Base-by-base conservation (phyloP, 2,329 filamentous ascomycete species). In the Ceratocystis albifundus region DNA sequence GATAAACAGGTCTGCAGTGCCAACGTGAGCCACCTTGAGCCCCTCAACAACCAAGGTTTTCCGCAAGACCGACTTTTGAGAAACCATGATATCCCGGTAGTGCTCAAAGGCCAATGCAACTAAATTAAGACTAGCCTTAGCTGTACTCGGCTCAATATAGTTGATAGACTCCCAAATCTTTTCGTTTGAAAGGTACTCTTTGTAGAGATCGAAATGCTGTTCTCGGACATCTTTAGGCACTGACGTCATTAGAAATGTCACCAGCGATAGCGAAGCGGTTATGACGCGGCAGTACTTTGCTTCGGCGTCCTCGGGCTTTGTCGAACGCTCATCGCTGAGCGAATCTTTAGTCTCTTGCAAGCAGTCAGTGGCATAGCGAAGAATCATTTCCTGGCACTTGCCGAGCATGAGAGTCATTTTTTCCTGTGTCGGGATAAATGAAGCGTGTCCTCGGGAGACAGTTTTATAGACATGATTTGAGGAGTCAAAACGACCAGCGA, bases 261-360 rank as follows among this genome's bases (percentile, higher is more conserved):
- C 79, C 4, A 87, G 75, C 0, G 80, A 82, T 25, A 87, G 72
- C 65, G 81, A 81, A 6, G 78, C 79, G 8, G 78, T 79, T 2
- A 85, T 72, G 3, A 96, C 91, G 61, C 94, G 83, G 68, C 86
- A 84, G 76, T 95, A 94, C 71, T 96, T 96, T 20, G 88, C 84
- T 70, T 91, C 84, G 3, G 90, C 86, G 73, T 99, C 94, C 70
- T 97, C 93, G 7, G 83, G 77, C 68, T 85, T 94, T 2, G 91
- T 89, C 0, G 86, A 90, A 28, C 93, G 83, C 75, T 95, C 89
- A 73, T 99, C 94, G 73, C 92, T 97, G 45, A 99, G 78, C 0
- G 90, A 95, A 45, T 87, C 82, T 2, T 87, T 76, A 0, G 88
- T 93, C 75, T 99, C 94, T 65, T 87, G 84, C 53, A 94, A 83